These are phyloP conservation scores for Abortiporus biennis DNA, from an alignment of 1,284 basidiomycete species.

Conservation along the genomic window DNA sequence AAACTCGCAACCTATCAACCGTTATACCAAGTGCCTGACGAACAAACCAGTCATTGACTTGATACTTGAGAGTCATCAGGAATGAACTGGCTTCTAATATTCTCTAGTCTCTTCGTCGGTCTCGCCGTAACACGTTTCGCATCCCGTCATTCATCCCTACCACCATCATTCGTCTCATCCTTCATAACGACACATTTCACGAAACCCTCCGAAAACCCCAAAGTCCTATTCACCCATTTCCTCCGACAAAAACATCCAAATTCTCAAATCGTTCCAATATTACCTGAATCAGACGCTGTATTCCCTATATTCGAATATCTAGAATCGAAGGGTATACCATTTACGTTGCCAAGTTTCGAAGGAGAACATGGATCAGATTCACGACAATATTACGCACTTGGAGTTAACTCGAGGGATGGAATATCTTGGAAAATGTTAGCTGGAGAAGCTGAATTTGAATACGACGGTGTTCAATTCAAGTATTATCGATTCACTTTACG, in stretches of 20 bases:
- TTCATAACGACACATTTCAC: too few relatives aligned
- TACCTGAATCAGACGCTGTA: too few relatives aligned
- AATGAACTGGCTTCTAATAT: too few relatives aligned
- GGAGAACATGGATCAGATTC: background rate
- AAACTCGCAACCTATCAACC: too few relatives aligned
- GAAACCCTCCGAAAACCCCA: too few relatives aligned
- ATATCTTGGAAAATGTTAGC: constrained; percentile 6
- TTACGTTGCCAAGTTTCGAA: background rate
- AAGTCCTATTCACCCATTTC: constrained; percentile 8
- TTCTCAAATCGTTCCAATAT: constrained; percentile 7
- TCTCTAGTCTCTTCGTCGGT: too few relatives aligned
- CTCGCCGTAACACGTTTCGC: too few relatives aligned
- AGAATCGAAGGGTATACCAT: background rate
- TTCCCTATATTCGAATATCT: constrained; percentile 10
- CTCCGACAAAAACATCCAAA: constrained; percentile 4
- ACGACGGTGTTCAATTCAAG: constrained; percentile 1
- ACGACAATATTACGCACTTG: constrained; percentile 4
- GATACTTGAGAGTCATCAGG: too few relatives aligned
- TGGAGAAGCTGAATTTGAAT: constrained; percentile 5
- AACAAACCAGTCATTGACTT: too few relatives aligned
- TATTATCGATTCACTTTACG: constrained; percentile 1
- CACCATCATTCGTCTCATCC: too few relatives aligned
- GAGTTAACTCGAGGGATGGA: background rate
- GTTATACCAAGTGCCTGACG: too few relatives aligned
- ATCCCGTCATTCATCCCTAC: too few relatives aligned